Percentiles rank a stretch among this genome's conserved stretches.
Conservation (phyloP, 2,329 filamentous ascomycete species). For the Paracamarosporium sp. region DNA sequence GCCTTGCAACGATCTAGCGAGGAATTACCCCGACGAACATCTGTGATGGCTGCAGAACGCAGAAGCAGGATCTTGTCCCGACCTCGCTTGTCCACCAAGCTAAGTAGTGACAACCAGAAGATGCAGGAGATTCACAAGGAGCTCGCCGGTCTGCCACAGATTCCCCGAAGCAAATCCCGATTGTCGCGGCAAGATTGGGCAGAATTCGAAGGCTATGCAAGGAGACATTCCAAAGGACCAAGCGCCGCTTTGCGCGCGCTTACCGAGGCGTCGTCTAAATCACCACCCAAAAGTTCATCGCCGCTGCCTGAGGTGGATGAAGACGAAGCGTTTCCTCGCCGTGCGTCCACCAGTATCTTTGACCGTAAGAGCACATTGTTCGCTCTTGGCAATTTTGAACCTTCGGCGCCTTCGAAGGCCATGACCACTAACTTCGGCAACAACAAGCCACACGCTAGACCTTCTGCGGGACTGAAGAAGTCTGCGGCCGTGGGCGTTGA, state of each 20-base stretch:
- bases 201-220: conserved; percentile 40
- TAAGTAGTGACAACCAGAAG: conserved; percentile 14
- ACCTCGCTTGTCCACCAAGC: conserved; percentile 9
- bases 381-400: conserved; percentile 23
- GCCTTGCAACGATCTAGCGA: conserved; percentile 30
- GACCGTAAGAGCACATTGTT: conserved; percentile 40
- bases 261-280: conserved; percentile 18
- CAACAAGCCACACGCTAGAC: conserved; percentile 6
- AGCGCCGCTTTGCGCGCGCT: conserved; percentile 13
- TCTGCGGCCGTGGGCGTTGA: conserved; percentile 36
- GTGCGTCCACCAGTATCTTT: conserved; percentile 43
- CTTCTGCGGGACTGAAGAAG: conserved; percentile 22
- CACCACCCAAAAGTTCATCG: conserved; percentile 32
- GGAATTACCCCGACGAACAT: conserved; percentile 32
- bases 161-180: conserved; percentile 36
- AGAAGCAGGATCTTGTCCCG: conserved; percentile 5
- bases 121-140: conserved; percentile 39
- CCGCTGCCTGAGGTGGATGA: conserved; percentile 42
- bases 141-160: conserved; percentile 35
- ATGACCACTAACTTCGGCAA: conserved; percentile 16
- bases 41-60: conserved; percentile 21
- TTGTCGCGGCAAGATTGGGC: conserved; percentile 45
- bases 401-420: conserved; percentile 19
- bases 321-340: conserved; percentile 41
- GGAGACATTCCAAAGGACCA: conserved; percentile 30